These are phyloP conservation scores for Cicer chorassanicum DNA, from an alignment of 306 rosid species.

Conservation along the genomic window DNA sequence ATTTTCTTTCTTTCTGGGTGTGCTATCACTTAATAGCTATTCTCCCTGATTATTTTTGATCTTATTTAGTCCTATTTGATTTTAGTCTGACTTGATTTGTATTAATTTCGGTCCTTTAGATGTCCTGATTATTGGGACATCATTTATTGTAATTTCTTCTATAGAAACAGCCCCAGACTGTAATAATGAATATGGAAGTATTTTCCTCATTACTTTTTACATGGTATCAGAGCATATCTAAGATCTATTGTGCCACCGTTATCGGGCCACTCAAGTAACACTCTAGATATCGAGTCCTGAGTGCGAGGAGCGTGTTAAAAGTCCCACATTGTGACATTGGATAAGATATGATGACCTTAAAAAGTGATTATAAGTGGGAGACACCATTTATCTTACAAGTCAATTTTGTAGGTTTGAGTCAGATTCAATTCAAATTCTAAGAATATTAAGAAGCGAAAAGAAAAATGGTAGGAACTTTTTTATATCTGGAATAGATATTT, in stretches of 20 bases:
- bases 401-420: not conserved
- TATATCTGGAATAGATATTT: not conserved
- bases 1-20: not conserved
- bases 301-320: not conserved
- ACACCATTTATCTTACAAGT: not conserved
- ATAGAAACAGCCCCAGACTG: not conserved
- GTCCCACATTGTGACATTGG: not conserved
- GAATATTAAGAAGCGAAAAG: not conserved
- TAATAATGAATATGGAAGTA: not conserved
- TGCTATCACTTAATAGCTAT: not conserved
- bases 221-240: not conserved
- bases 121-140: not conserved
- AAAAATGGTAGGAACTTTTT: not conserved
- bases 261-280: not conserved
- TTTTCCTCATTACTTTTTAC: not conserved
- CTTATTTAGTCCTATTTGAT: not conserved
- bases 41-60: not conserved
- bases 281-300: not conserved
- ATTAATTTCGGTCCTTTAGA: not conserved
- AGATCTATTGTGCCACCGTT: not conserved
- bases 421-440: no score
- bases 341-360: not conserved
- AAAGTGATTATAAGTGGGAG: slow-evolving; percentile 2
- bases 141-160: not conserved
- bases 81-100: not conserved